Base-by-base conservation (phyloP, 1,284 basidiomycete genomes). In the Mycosarcoma maydis region DNA sequence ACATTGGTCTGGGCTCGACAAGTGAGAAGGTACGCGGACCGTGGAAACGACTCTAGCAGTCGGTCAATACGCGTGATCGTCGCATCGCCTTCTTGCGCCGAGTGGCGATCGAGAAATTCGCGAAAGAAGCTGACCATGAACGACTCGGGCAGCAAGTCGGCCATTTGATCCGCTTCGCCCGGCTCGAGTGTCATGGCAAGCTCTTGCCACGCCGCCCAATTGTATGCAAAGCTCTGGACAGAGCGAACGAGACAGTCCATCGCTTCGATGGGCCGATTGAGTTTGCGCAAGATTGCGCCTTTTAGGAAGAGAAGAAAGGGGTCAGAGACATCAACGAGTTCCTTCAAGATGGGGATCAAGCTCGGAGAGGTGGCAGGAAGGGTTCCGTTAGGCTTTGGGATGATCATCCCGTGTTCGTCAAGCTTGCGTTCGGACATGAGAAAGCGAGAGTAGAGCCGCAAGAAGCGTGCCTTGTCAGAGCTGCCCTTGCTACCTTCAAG, bases 131-230 rank as follows among this genome's bases (percentile, higher is more conserved):
- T 88, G 20, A 91, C 74, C 73, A 83, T 87, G 51, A 93, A 86
- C 2, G 89, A 88, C 74, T 92, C 89, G 3, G 86, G 87, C 23
- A 87, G 82, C 87, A 88, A 53, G 89, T 84, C 90, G 89, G 67
- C 49, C 49, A 80, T 77, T 50, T 70, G 67, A 23, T 65, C 60
- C 20, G 57, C 61, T 20, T 71, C 68, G 16, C 54, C 61, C 3
- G 57, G 38, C 27, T 73, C 66, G 17, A 80, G 59, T 22, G 80
- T 83, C 56, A 75, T 66, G 53, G 67, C 62, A 66, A 78, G 65
- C 64, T 62, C 64, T 55, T 61, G 72, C 95, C 96, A 99, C 4
- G 90, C 86, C 23, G 91, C 92, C 95, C 96, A 99, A 80, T 98
- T 98, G 89, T 93, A 98, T 8, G 92, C 90, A 77, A 90, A 92